phyloP scores from a whole-genome alignment of 805 yeast genomes.

The Saccharomycopsis fodiens region DNA sequence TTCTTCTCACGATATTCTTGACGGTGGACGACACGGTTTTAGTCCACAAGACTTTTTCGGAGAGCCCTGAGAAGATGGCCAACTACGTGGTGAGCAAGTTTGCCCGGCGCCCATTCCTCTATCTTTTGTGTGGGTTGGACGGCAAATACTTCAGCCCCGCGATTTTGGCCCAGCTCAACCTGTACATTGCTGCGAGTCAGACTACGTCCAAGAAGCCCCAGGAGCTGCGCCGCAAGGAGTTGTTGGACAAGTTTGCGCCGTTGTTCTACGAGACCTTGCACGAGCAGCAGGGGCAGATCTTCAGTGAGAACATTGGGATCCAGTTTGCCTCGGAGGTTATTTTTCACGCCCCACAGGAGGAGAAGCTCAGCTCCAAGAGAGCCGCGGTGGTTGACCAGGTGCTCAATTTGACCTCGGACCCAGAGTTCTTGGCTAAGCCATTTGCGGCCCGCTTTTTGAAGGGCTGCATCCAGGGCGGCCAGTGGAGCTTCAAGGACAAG shows the following conservation, averaged over 20 bases:
- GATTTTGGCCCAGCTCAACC: slow-evolving; percentile 50
- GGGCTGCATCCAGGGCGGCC: slow-evolving; percentile 76
- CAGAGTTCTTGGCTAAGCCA: slow-evolving; percentile 63
- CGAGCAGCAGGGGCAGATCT: slow-evolving; percentile 38
- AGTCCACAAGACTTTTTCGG: slow-evolving; percentile 61
- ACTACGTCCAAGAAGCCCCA: slow-evolving; percentile 79
- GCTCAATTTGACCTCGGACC: slow-evolving; percentile 46
- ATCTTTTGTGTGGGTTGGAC: slow-evolving; percentile 68
- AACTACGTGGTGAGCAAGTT: slow-evolving; percentile 61
- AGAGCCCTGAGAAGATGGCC: slow-evolving; percentile 35
- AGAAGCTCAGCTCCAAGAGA: slow-evolving; percentile 35
- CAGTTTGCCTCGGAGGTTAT: slow-evolving; percentile 77
- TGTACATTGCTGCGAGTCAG: slow-evolving; percentile 52
- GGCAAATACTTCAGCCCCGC: slow-evolving; percentile 75
- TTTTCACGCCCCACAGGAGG: slow-evolving; percentile 40
- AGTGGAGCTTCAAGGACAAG: slow-evolving; percentile 63
- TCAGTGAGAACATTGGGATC: slow-evolving; percentile 70
- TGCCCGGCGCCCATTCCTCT: slow-evolving; percentile 84
- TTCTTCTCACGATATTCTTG: slow-evolving; percentile 68
- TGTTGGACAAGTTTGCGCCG: slow-evolving; percentile 59
- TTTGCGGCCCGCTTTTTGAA: slow-evolving; percentile 69
- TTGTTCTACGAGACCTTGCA: slow-evolving; percentile 48
- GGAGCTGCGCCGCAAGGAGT: slow-evolving; percentile 64
- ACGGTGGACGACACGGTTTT: slow-evolving; percentile 92
- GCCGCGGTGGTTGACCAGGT: slow-evolving; percentile 43